These are phyloP conservation scores for Beauveria caledonica DNA, from an alignment of 2,329 filamentous ascomycete species.

Conservation along the genomic window DNA sequence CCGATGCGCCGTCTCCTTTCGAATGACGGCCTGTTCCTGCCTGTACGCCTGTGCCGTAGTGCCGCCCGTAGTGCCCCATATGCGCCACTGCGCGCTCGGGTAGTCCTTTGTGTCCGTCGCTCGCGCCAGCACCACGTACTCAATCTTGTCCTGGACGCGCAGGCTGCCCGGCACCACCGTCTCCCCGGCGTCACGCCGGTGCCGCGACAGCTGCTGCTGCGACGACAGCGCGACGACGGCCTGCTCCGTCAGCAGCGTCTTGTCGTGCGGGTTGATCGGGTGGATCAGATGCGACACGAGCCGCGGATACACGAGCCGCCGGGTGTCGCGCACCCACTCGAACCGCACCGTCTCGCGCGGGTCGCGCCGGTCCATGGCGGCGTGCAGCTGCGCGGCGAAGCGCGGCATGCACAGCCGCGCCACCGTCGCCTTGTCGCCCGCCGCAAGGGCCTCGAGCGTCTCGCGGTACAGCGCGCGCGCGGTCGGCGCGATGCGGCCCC, in stretches of 20 bases:
- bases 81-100: constrained; percentile 45
- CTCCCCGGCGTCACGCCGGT: constrained; percentile 22
- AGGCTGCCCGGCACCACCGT: constrained; percentile 36
- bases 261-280: constrained; percentile 35
- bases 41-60: constrained; percentile 37
- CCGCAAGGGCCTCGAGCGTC: constrained; percentile 54
- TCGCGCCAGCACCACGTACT: constrained; percentile 57
- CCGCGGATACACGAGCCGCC: constrained; percentile 32
- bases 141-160: constrained; percentile 46
- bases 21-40: constrained; percentile 27
- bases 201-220: constrained; percentile 43
- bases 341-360: constrained; percentile 39
- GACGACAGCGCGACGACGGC: constrained; percentile 53
- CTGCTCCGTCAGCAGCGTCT: constrained; percentile 33
- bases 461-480: constrained; percentile 52
- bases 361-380: constrained; percentile 45
- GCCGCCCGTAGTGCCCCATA: constrained; percentile 56
- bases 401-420: constrained; percentile 44
- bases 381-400: constrained; percentile 42
- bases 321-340: constrained; percentile 45
- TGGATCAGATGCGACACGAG: constrained; percentile 48
- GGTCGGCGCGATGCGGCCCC: constrained; percentile 36
- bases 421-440: constrained; percentile 44
- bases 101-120: constrained; percentile 37
- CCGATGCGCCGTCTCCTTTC: constrained; percentile 25